phyloP scores from a whole-genome alignment of 768 basidiomycete genomes.

The Gymnopilus junonius region DNA sequence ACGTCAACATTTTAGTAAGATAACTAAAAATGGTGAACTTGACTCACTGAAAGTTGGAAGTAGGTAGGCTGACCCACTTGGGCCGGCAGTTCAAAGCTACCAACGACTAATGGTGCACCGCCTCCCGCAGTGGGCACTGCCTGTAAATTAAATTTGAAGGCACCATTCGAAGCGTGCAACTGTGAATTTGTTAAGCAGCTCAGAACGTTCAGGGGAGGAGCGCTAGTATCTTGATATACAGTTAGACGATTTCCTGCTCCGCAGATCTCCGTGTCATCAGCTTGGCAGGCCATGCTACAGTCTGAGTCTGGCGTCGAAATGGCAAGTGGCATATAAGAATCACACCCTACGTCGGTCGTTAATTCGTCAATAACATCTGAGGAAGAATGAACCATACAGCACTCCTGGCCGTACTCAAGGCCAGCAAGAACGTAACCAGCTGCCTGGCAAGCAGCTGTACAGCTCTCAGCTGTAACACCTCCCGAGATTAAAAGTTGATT shows the following conservation, averaged over 20 bases:
- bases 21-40: neutral
- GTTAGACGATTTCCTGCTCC: conserved; percentile 48
- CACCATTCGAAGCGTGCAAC: neutral
- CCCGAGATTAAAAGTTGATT: neutral
- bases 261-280: conserved; percentile 56
- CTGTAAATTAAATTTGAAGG: neutral
- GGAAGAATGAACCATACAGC: conserved; percentile 6
- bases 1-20: neutral
- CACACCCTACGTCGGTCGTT: conserved; percentile 3
- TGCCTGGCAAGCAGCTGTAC: conserved; percentile 3
- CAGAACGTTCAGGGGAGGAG: neutral
- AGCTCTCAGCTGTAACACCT: conserved; percentile 10
- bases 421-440: conserved; percentile 9
- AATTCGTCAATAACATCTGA: neutral
- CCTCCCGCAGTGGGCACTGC: neutral
- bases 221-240: neutral
- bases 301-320: conserved; percentile 42
- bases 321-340: neutral
- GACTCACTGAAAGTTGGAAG: conserved; percentile 1
- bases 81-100: neutral
- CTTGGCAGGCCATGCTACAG: conserved; percentile 61
- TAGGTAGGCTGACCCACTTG: neutral
- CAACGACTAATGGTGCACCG: neutral
- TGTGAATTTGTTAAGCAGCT: neutral
- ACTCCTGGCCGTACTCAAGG: conserved; percentile 16